These are phyloP conservation scores for Gloeophyllum trabeum DNA, from an alignment of 768 basidiomycete genomes.

Conservation along the genomic window DNA sequence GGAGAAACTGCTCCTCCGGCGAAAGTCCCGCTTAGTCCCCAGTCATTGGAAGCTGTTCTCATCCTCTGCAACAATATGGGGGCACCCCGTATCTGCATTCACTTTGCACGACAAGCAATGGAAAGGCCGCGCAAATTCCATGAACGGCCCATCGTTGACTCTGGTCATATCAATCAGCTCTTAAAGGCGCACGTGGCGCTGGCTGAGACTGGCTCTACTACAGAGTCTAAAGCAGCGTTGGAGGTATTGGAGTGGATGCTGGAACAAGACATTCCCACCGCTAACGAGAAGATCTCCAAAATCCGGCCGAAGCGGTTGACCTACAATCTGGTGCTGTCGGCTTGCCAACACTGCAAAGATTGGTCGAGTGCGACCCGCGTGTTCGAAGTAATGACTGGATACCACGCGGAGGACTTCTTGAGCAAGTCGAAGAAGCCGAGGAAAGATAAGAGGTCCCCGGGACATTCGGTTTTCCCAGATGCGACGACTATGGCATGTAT, in stretches of 20 bases:
- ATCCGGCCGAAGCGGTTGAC: conserved; percentile 36
- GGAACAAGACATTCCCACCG: conserved; percentile 31
- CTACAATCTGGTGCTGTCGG: conserved; percentile 49
- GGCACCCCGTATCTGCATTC: conserved; percentile 34
- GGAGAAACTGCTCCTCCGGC: conserved; percentile 25
- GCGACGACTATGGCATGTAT: conserved; percentile 45
- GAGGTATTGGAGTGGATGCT: conserved; percentile 63
- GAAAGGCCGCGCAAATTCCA: conserved; percentile 23
- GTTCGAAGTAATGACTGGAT: not conserved
- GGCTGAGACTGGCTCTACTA: conserved; percentile 26
- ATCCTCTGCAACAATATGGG: conserved; percentile 39
- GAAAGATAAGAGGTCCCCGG: conserved; percentile 28
- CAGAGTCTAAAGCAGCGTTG: conserved; percentile 38
- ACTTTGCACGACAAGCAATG: conserved; percentile 53
- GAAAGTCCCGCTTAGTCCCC: conserved; percentile 29
- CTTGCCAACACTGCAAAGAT: conserved; percentile 38
- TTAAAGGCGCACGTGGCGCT: conserved; percentile 36
- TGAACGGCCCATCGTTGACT: conserved; percentile 32
- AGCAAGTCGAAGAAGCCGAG: conserved; percentile 20
- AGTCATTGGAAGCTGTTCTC: conserved; percentile 43
- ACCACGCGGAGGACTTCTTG: not conserved
- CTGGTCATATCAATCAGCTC: conserved; percentile 49
- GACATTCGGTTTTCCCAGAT: conserved; percentile 34
- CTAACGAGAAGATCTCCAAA: conserved; percentile 28
- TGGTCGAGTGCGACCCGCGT: not conserved